Percentiles rank a stretch among this genome's conserved stretches.
These are phyloP conservation scores for Mediolabrus comicus DNA, from an alignment of 108 stramenopile species.

Conservation along the genomic window DNA sequence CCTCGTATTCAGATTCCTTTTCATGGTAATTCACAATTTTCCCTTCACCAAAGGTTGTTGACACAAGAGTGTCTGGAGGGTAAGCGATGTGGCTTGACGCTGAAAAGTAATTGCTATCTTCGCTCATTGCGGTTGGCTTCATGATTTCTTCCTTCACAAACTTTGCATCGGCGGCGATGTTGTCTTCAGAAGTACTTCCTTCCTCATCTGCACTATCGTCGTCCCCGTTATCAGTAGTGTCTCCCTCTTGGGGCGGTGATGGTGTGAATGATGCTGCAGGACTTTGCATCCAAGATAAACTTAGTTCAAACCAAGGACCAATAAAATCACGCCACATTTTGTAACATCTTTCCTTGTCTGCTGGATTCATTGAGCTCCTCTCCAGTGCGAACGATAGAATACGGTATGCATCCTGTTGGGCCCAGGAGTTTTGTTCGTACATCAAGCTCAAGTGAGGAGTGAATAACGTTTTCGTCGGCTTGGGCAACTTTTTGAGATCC, in stretches of 20 bases:
- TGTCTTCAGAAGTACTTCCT: conserved; percentile 41
- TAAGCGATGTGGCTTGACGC: conserved; percentile 63
- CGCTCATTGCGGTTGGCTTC: conserved; percentile 1
- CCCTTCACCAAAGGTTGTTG: conserved; percentile 77
- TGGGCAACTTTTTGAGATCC: conserved; percentile 74
- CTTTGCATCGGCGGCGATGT: conserved; percentile 14
- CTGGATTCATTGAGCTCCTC: conserved; percentile 71
- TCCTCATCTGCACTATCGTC: conserved; percentile 60
- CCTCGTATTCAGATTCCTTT: conserved; percentile 59
- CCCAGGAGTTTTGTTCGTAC: conserved; percentile 71
- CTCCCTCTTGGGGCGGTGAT: conserved; percentile 35
- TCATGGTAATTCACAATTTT: conserved; percentile 51
- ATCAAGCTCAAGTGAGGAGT: conserved; percentile 81
- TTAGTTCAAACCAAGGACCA: conserved; percentile 81
- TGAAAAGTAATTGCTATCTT: conserved; percentile 20
- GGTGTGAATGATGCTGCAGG: conserved; percentile 55
- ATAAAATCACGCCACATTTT: conserved; percentile 86
- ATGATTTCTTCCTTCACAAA: conserved; percentile 16
- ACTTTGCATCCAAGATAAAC: conserved; percentile 70
- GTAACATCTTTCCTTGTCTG: conserved; percentile 84
- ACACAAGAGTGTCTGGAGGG: conserved; percentile 67
- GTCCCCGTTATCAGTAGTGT: conserved; percentile 42
- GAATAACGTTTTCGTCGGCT: conserved; percentile 73
- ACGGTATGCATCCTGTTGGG: conserved; percentile 80
- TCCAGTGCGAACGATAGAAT: conserved; percentile 84